Conservation (phyloP, 2,329 filamentous ascomycete genomes). For the Helotiales sp. region DNA sequence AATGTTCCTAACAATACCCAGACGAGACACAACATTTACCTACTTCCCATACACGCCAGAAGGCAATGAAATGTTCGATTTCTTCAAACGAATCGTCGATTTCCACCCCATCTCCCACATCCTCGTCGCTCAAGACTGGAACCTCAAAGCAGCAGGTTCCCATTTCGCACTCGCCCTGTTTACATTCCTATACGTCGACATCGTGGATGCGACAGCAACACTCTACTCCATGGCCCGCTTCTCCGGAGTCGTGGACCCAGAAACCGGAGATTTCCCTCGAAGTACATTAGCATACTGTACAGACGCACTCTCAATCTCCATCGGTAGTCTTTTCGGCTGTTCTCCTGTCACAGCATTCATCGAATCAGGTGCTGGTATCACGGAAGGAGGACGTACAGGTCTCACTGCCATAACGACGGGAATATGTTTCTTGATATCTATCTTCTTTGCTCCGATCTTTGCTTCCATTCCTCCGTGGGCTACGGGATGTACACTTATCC, state of each 20-base stretch:
- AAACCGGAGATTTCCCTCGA: slow-evolving; percentile 80
- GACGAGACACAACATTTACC: slow-evolving; percentile 66
- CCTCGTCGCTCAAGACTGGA: slow-evolving; percentile 66
- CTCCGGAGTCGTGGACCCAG: slow-evolving; percentile 61
- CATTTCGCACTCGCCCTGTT: slow-evolving; percentile 72
- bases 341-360: slow-evolving; percentile 75
- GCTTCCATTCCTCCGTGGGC: slow-evolving; percentile 78
- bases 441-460: slow-evolving; percentile 77
- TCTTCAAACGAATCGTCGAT: slow-evolving; percentile 71
- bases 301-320: slow-evolving; percentile 70
- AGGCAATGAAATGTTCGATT: slow-evolving; percentile 66
- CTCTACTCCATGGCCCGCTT: slow-evolving; percentile 82
- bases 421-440: slow-evolving; percentile 67
- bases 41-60: slow-evolving; percentile 68
- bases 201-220: slow-evolving; percentile 76
- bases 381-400: slow-evolving; percentile 72
- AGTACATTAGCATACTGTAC: slow-evolving; percentile 78
- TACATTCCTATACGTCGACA: slow-evolving; percentile 78
- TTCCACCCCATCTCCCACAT: slow-evolving; percentile 70
- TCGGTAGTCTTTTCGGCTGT: slow-evolving; percentile 67
- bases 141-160: slow-evolving; percentile 47
- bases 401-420: slow-evolving; percentile 70
- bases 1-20: slow-evolving; percentile 31
- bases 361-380: slow-evolving; percentile 74
- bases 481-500: slow-evolving; percentile 70